Conservation (phyloP, 2,329 filamentous ascomycete genomes). For the Alternaria atra region DNA sequence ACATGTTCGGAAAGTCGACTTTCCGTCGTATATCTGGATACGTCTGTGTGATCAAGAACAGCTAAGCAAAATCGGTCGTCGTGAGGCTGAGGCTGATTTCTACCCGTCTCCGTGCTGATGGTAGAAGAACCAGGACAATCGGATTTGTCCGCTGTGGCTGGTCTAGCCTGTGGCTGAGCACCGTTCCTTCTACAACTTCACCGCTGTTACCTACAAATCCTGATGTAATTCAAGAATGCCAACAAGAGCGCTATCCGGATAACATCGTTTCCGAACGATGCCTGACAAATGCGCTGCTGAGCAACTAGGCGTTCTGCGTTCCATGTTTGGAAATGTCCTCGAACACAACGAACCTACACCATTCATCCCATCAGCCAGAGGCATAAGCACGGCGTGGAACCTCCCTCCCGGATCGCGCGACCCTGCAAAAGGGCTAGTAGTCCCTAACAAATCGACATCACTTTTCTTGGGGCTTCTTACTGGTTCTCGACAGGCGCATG, state of each 20-base stretch:
- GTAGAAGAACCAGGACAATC: slow-evolving; percentile 5
- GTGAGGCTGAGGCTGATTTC: slow-evolving; percentile 27
- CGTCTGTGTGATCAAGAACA: slow-evolving; percentile 13
- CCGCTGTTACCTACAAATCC: slow-evolving; percentile 16
- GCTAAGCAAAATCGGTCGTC: slow-evolving; percentile 19
- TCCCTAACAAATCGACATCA: neutral
- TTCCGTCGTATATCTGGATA: slow-evolving; percentile 27
- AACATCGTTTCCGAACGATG: neutral
- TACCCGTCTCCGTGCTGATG: slow-evolving; percentile 1
- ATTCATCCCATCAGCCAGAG: slow-evolving; percentile 8
- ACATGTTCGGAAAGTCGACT: slow-evolving; percentile 24
- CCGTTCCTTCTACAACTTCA: slow-evolving; percentile 17
- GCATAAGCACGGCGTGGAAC: neutral
- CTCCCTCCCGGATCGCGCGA: neutral
- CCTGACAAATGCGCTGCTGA: neutral
- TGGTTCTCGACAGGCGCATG: neutral
- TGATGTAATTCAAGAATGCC: neutral
- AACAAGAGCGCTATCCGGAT: neutral
- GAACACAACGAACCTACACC: neutral
- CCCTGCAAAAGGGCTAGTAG: neutral
- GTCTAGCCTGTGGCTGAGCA: slow-evolving; percentile 24
- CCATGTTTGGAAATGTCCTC: slow-evolving; percentile 7
- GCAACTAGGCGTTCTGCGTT: neutral
- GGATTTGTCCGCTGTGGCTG: slow-evolving; percentile 17
- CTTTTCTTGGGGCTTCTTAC: neutral